phyloP scores from a whole-genome alignment of 108 stramenopile genomes.

The Cyclotella atomus region DNA sequence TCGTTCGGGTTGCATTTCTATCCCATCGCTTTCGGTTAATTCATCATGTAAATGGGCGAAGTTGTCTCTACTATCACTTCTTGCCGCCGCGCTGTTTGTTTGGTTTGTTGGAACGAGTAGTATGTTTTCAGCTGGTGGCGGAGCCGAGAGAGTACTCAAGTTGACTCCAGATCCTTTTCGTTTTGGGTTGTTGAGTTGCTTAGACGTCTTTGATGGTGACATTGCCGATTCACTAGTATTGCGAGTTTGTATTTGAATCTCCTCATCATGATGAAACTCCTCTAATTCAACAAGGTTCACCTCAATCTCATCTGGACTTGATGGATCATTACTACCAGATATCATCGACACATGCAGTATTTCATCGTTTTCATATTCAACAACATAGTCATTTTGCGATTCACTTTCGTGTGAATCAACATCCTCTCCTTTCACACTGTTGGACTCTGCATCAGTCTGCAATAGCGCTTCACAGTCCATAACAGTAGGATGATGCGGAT shows the following conservation, averaged over 20 bases:
- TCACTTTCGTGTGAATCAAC: background rate
- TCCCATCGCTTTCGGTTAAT: too few species aligned
- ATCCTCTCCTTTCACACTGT: background rate
- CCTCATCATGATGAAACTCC: background rate
- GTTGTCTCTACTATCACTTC: background rate
- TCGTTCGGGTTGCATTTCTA: constrained; percentile 44
- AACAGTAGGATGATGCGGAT: constrained; percentile 31
- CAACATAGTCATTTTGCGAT: background rate
- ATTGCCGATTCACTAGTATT: background rate
- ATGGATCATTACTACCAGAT: background rate
- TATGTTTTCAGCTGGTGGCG: constrained; percentile 18
- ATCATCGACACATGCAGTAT: background rate
- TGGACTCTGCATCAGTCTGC: too few species aligned
- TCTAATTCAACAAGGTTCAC: constrained; percentile 34
- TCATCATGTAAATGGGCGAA: too few species aligned
- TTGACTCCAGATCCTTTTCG: background rate
- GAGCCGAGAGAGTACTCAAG: background rate
- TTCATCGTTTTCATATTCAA: background rate
- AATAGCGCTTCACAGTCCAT: background rate
- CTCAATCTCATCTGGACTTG: constrained; percentile 3
- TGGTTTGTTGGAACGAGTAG: constrained; percentile 16
- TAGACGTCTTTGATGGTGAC: background rate
- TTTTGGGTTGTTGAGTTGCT: background rate
- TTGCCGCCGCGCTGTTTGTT: background rate
- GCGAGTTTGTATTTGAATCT: background rate